These are phyloP conservation scores for Bruguiera hainesii DNA, from an alignment of 441 rosid genomes.

Conservation along the genomic window DNA sequence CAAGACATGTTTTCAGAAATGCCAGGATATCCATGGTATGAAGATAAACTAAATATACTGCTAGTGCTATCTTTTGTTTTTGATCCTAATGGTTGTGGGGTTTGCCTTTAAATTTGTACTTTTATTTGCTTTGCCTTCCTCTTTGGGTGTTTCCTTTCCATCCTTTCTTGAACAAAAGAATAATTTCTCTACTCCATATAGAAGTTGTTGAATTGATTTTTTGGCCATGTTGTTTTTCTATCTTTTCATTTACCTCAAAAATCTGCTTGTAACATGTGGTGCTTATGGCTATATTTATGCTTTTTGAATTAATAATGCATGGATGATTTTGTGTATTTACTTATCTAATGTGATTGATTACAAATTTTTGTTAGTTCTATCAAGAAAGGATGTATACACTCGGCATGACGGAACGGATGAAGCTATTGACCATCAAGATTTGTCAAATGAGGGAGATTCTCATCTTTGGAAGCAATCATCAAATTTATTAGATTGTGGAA, in stretches of 20 bases:
- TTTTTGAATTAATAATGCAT: background rate
- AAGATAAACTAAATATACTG: constrained; percentile 20
- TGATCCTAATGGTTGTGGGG: background rate
- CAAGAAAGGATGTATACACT: constrained; percentile 24
- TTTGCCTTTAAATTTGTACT: background rate
- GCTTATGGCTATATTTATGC: background rate
- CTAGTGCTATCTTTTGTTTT: constrained; percentile 1
- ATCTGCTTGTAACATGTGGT: too few relatives aligned
- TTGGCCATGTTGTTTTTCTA: too few relatives aligned
- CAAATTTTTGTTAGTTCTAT: constrained; percentile 25
- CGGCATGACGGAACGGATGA: constrained; percentile 27
- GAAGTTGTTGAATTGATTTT: too few relatives aligned
- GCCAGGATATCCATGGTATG: constrained; percentile 33
- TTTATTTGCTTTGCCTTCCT: too few relatives aligned
- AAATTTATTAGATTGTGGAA: constrained; percentile 33
- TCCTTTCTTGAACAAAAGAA: too few relatives aligned
- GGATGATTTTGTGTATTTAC: constrained; percentile 4
- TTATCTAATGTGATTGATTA: constrained; percentile 2
- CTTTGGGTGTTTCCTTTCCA: too few relatives aligned
- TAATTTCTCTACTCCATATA: too few relatives aligned
- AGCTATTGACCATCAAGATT: constrained; percentile 26
- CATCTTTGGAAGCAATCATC: constrained; percentile 34
- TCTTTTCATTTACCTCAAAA: too few relatives aligned
- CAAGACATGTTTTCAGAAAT: constrained; percentile 29
- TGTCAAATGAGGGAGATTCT: constrained; percentile 26